Percentiles rank a stretch among this genome's conserved stretches.
phyloP scores from a whole-genome alignment of 106 monocot species.

The Posidonia australis region DNA sequence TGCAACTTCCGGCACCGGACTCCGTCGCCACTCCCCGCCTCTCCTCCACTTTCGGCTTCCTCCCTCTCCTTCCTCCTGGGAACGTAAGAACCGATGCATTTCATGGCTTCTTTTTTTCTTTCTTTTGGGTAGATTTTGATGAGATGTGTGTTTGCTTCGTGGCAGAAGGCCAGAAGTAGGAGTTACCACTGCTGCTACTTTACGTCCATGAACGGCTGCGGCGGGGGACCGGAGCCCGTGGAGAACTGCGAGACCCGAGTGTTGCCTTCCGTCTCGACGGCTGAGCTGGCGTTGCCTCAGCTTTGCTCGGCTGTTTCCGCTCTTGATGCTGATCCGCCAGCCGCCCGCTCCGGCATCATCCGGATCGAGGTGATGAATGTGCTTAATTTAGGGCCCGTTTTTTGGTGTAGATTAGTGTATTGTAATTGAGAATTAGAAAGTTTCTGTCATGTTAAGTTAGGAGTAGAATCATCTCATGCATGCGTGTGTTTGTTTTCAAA shows the following conservation, averaged over 20 bases:
- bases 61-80: not conserved
- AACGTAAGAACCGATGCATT: not conserved
- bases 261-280: slow-evolving; percentile 25
- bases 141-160: not conserved
- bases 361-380: slow-evolving; percentile 46
- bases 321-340: slow-evolving; percentile 38
- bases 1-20: not conserved
- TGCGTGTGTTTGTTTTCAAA: no score
- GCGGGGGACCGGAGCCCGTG: slow-evolving; percentile 7
- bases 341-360: slow-evolving; percentile 64
- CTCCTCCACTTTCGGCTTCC: not conserved
- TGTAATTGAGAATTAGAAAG: not conserved
- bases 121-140: not conserved
- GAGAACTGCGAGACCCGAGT: slow-evolving; percentile 33
- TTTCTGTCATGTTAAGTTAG: no score
- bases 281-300: slow-evolving; percentile 30
- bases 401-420: not conserved
- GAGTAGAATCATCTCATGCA: no score
- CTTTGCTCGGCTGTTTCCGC: slow-evolving; percentile 30
- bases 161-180: not conserved
- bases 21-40: not conserved
- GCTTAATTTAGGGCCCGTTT: not conserved
- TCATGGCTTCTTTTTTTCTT: not conserved
- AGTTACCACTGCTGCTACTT: slow-evolving; percentile 12
- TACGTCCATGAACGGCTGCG: slow-evolving; percentile 49